Base-by-base conservation (phyloP, 495 filamentous ascomycete species). In the Aspergillus homomorphus region DNA sequence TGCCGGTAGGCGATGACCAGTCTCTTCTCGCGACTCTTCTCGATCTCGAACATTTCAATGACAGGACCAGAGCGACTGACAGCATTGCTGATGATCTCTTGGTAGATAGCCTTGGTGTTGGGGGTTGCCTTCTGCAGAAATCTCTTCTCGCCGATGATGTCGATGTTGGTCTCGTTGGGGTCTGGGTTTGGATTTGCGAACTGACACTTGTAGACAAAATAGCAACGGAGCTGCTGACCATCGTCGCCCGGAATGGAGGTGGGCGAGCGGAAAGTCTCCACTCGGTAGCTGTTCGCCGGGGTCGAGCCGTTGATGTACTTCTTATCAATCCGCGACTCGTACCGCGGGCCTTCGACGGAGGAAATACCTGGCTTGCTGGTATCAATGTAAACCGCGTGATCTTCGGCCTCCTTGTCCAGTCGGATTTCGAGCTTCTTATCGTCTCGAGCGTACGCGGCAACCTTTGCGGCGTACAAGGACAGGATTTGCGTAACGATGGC, bases 381-480 rank as follows among this genome's bases (percentile, higher is more conserved):
- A 68, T 98, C 94, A 63, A 98, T 98, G 72, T 98, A 98, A 67
- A 98, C 93, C 43, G 94, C 94, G 71, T 98, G 95, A 73, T 98
- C 95, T 49, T 82, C 80, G 33, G 87, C 90, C 70, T 98, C 94
- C 82, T 96, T 96, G 71, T 98, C 94, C 20, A 98, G 73, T 19
- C 91, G 85, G 60, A 98, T 97, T 74, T 97, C 92, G 55, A 97
- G 80, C 48, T 86, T 85, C 77, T 93, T 95, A 72, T 98, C 94
- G 65, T 96, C 89, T 56, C 94, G 88, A 19, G 93, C 90, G 65
- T 89, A 96, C 1, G 94, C 94, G 6, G 95, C 95, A 45, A 98
- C 86, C 78, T 98, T 98, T 70, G 92, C 94, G 20, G 95, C 95
- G 68, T 98, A 98, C 28, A 98, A 82, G 15, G 93, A 97, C 51